Percentiles rank a stretch among this genome's conserved stretches.
These are phyloP conservation scores for Exophiala oligosperma DNA, from an alignment of 2,329 filamentous ascomycete species.

Conservation along the genomic window DNA sequence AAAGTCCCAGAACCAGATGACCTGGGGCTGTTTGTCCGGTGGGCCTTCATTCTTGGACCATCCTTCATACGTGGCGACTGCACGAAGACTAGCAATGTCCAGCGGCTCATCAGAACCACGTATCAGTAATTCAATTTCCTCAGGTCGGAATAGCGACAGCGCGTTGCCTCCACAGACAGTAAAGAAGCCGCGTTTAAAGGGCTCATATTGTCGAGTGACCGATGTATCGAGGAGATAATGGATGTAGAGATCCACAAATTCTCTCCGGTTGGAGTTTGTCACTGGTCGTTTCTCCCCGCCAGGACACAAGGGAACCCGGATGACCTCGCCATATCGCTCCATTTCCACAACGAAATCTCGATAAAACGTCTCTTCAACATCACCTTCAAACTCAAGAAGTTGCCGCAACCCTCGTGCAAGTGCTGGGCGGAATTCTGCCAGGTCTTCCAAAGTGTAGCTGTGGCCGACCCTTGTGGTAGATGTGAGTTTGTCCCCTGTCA, in stretches of 20 bases:
- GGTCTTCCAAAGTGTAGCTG: slow-evolving; percentile 75
- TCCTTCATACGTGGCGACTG: slow-evolving; percentile 78
- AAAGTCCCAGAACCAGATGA: slow-evolving; percentile 86
- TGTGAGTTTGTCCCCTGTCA: slow-evolving; percentile 55
- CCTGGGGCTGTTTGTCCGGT: slow-evolving; percentile 63
- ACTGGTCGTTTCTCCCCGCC: slow-evolving; percentile 74
- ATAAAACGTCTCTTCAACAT: slow-evolving; percentile 77
- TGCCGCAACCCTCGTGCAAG: slow-evolving; percentile 74
- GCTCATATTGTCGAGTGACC: slow-evolving; percentile 81
- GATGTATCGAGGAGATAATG: slow-evolving; percentile 76
- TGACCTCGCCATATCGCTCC: slow-evolving; percentile 71
- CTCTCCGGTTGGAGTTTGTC: slow-evolving; percentile 78
- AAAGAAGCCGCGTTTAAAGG: slow-evolving; percentile 92
- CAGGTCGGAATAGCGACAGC: slow-evolving; percentile 79
- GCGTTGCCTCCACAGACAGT: slow-evolving; percentile 89
- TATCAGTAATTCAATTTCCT: slow-evolving; percentile 87
- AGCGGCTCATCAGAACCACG: slow-evolving; percentile 81
- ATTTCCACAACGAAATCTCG: slow-evolving; percentile 77
- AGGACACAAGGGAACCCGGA: slow-evolving; percentile 69
- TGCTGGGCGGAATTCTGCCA: slow-evolving; percentile 76
- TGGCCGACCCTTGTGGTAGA: slow-evolving; percentile 60
- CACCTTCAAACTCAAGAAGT: slow-evolving; percentile 78
- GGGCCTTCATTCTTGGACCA: slow-evolving; percentile 57
- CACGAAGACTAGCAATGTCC: slow-evolving; percentile 72
- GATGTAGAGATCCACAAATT: slow-evolving; percentile 85